These are phyloP conservation scores for Posidonia australis DNA, from an alignment of 106 monocot species.

Conservation along the genomic window DNA sequence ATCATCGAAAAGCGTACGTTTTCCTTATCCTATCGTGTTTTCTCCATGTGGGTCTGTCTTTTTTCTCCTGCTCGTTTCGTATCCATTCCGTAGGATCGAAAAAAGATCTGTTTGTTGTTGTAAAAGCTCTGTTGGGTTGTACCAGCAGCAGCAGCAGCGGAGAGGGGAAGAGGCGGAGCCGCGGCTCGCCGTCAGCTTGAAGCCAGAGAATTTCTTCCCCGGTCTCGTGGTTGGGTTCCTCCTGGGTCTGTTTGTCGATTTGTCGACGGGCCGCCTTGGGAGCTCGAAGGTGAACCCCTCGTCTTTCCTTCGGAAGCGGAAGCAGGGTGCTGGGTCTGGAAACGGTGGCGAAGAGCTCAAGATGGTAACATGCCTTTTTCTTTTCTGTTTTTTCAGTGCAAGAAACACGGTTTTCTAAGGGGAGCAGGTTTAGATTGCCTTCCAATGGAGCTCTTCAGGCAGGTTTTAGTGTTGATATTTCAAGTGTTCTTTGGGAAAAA, in stretches of 20 bases:
- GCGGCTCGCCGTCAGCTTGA: slow-evolving; percentile 60
- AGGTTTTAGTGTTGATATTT: too few relatives aligned
- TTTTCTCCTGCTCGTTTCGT: not conserved
- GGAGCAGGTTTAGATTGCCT: too few relatives aligned
- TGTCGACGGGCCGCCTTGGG: slow-evolving; percentile 11
- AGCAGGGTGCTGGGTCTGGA: not conserved
- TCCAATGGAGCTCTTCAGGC: too few relatives aligned
- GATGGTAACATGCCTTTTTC: slow-evolving; percentile 36
- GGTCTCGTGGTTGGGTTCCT: slow-evolving; percentile 74
- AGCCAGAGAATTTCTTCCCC: slow-evolving; percentile 66
- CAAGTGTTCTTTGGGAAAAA: too few relatives aligned
- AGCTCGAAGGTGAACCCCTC: slow-evolving; percentile 9
- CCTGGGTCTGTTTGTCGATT: slow-evolving; percentile 64
- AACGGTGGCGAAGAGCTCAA: slow-evolving; percentile 57
- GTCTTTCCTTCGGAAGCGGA: slow-evolving; percentile 16
- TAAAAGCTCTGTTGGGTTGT: not conserved
- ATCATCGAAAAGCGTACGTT: not conserved
- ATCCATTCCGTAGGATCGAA: not conserved
- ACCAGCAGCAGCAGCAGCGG: slow-evolving; percentile 10
- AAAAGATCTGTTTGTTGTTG: too few relatives aligned
- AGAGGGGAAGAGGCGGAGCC: slow-evolving; percentile 54
- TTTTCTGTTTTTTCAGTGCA: not conserved
- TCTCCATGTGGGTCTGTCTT: not conserved
- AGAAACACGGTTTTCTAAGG: too few relatives aligned
- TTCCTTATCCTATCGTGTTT: not conserved